These are phyloP conservation scores for Rutidosis leptorrhynchoides DNA, from an alignment of 129 eudicot genomes.

Conservation along the genomic window DNA sequence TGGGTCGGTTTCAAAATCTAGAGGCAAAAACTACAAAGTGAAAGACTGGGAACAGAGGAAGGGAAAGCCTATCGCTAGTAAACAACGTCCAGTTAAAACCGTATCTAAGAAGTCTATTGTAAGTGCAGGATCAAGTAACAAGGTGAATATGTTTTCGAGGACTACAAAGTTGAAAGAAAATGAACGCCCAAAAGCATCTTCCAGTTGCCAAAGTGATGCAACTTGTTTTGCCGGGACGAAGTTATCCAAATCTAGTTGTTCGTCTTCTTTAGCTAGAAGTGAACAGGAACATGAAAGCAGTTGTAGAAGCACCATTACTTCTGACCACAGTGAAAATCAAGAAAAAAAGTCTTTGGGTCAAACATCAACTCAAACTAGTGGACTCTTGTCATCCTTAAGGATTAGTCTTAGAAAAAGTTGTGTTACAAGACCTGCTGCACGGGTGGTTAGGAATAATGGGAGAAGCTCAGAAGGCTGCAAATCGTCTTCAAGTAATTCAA, in stretches of 20 bases:
- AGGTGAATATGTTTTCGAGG: conserved; percentile 1
- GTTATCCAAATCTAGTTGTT: conserved; percentile 15
- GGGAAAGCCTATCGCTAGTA: conserved; percentile 11
- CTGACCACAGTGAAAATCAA: conserved; percentile 26
- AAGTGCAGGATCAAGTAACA: conserved; percentile 23
- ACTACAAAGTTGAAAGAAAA: conserved; percentile 4
- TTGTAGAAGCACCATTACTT: conserved; percentile 40
- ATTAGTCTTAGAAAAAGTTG: conserved; percentile 47
- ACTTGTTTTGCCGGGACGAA: conserved; percentile 17
- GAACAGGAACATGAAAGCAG: conserved; percentile 26
- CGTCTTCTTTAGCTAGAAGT: conserved; percentile 26
- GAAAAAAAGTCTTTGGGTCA: conserved; percentile 32
- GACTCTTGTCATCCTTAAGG: conserved; percentile 39
- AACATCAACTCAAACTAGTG: conserved; percentile 31
- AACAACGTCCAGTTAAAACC: conserved; percentile 39
- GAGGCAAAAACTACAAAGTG: conserved; percentile 51
- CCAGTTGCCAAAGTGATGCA: conserved; percentile 29
- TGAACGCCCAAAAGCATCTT: conserved; percentile 21
- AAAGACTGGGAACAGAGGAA: conserved; percentile 38
- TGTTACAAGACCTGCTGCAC: conserved; percentile 57
- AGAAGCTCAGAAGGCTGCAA: conserved; percentile 46
- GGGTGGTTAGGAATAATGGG: conserved; percentile 36
- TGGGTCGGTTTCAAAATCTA: conserved; percentile 55
- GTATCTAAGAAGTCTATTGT: conserved; percentile 27
- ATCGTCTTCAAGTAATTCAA: conserved; percentile 54